Conservation (phyloP, 2,329 filamentous ascomycete species). For the Xylaria polymorpha region DNA sequence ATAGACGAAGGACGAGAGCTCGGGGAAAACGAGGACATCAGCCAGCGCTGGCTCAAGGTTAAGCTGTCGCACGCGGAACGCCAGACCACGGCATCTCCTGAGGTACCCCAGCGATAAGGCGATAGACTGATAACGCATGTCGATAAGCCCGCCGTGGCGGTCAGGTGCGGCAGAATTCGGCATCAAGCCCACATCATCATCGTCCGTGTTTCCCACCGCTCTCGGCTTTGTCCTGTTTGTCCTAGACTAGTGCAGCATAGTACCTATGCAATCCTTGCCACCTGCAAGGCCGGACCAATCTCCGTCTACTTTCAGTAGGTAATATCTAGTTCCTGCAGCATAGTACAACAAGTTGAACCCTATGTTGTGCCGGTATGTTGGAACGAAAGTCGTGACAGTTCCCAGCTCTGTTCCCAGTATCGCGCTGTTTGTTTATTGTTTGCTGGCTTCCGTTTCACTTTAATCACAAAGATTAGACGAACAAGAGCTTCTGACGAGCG, state of each 20-base stretch:
- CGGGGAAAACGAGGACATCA: constrained; percentile 34
- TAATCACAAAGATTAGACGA: too few relatives aligned
- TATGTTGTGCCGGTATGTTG: neutral
- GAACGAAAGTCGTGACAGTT: neutral
- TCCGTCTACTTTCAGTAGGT: too few relatives aligned
- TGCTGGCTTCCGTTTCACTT: neutral
- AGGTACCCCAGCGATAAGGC: constrained; percentile 31
- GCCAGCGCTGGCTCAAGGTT: constrained; percentile 23
- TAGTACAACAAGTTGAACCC: neutral
- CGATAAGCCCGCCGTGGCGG: constrained; percentile 24
- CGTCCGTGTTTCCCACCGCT: neutral
- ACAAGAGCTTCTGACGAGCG: too few relatives aligned
- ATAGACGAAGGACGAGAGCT: constrained; percentile 8
- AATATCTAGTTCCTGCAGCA: too few relatives aligned
- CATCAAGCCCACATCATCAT: constrained; percentile 4
- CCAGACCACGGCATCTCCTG: constrained; percentile 33
- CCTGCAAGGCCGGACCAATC: neutral
- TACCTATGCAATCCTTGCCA: too few relatives aligned
- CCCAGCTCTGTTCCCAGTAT: neutral
- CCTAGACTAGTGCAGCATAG: too few relatives aligned
- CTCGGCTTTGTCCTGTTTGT: neutral
- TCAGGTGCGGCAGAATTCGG: constrained; percentile 19
- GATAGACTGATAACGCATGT: neutral
- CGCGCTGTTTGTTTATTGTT: neutral
- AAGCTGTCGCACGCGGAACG: constrained; percentile 44